Base-by-base conservation (phyloP, 192 early-diverging fungal genomes). In the Coemansia sp. region DNA sequence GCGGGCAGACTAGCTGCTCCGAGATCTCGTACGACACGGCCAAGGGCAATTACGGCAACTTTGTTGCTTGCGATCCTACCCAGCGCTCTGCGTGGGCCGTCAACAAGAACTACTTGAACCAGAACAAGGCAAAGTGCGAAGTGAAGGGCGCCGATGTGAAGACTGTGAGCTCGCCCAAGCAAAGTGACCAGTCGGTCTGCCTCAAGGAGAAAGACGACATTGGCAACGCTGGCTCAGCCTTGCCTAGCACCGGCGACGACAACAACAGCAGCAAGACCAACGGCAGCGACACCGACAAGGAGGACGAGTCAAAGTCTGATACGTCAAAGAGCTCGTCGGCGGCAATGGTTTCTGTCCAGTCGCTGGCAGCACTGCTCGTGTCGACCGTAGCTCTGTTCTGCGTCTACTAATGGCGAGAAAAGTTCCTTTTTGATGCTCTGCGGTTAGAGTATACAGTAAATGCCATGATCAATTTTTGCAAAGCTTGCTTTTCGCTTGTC, bases 21-120 rank as follows among this genome's bases (percentile, higher is more conserved):
- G 74, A 65, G 21, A 57, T 82, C 46, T 59, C 63, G n/a, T 64
- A 55, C 35, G 63, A 82, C 43, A 63, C 80, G 0, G 44, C 43
- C 48, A 74, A 70, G 59, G 74, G 67, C 55, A 46, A 40, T 40
- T 82, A 77, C 37, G 80, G 80, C 43, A 65, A 68, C 64, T 82
- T 63, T 48, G 57, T 62, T 1, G 71, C 71, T 12, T 82, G 80
- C 53, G 55, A 63, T 41, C 52, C 69, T 27, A 41, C 41, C 27
- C 66, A 77, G 65, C 70, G 71, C 32, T 48, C 71, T 4, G 65
- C 71, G 0, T 78, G 68, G 72, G 66, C 61, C 26, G 22, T 82
- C 26, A 78, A 78, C 73, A 65, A 71, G 62, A 81, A 69, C 60
- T 75, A 60, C 53, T 26, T 62, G 39, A 81, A 76, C 52, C 50